Base-by-base conservation (phyloP, 2,329 filamentous ascomycete species). In the Epichloe elymi region DNA sequence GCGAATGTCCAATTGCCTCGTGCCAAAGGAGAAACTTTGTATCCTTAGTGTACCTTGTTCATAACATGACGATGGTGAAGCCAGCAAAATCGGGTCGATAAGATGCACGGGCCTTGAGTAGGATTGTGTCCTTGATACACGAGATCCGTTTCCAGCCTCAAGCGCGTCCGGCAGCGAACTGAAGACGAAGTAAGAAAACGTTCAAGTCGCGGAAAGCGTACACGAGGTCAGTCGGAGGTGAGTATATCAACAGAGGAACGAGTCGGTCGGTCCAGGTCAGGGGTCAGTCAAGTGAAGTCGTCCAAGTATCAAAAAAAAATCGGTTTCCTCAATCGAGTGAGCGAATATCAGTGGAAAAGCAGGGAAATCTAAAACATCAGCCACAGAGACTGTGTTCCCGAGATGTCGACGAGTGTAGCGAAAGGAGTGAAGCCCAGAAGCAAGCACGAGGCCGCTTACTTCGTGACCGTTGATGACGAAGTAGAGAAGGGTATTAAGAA, bases 41-140 rank as follows among this genome's bases (percentile, higher is more conserved):
- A 38, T 44, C 30, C 30, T 39, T 23, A 26, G 4, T 43, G n/a
- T 33, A 36, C 19, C n/a, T n/a, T 41, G 37, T 47, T 50, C 33
- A 53, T 43, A 53, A 38, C 51, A 53, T 53, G 51, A 43, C 51
- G 47, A 50, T 41, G 39, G 43, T 39, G 23, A 50, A 44, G 20
- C 20, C 47, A 43, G 47, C 47, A 46, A 42, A 43, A 46, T 46
- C 30, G 30, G 35, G 10, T 33, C 11, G 4, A n/a, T 5, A 36
- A n/a, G 19, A 19, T 49, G 17, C 14, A 26, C 30, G 20, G 14
- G 39, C 7, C 12, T n/a, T 19, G 42, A 35, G 33, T 11, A 33
- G 42, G n/a, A 33, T 30, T 11, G 10, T 30, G 30, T 30, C 3
- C 30, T 35, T 26, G 42, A 19, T n/a, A 30, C 30, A 26, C 17